Base-by-base conservation (phyloP, 495 filamentous ascomycete species). In the Lasiosphaeris hirsuta region DNA sequence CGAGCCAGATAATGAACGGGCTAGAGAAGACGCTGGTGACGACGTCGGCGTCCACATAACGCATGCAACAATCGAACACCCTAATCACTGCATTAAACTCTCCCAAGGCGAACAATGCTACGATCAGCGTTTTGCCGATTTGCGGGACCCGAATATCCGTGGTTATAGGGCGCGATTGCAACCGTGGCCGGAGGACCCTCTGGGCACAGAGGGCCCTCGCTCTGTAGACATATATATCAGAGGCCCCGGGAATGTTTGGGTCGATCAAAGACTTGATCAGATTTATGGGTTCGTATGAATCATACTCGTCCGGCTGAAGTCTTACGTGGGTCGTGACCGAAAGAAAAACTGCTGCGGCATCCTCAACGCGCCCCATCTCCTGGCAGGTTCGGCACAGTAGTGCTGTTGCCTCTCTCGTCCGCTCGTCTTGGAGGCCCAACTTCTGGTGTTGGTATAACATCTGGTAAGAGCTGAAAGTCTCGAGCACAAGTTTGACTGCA, bases 321-420 rank as follows among this genome's bases (percentile, higher is more conserved):
- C 65, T 43, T 0, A 69, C 71, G 4, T 65, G 48, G 4, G 19
- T 30, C 15, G 70, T 23, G 1, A 77, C 56, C 15, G 39, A n/a
- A 11, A 38, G 11, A 2, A 78, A 57, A 6, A 82, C 51, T 15
- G 58, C 60, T 7, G 47, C 62, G 1, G 73, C 72, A 17, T 68
- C 64, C 1, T 72, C 69, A 30, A 67, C 63, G 35, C 58, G 63
- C 1, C 54, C 63, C 33, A 58, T 4, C 14, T 61, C 59, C 45
- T 63, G 63, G 36, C 67, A 80, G 14, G 66, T 61, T 15, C 62
- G 67, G 14, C 67, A 73, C n/a, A 82, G 63, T 45, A 61, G 42
- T n/a, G 61, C 62, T 1, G 72, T 71, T 17, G 71, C 61, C 37
- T 69, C 54, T 14, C 75, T 45, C 70, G 72, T 73, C 9, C 54